Evolutionary conservation across 768 basidiomycete genomes (phyloP), one percentile per base, ranked within the genome.

Genomic region (Russula brevipes): DNA sequence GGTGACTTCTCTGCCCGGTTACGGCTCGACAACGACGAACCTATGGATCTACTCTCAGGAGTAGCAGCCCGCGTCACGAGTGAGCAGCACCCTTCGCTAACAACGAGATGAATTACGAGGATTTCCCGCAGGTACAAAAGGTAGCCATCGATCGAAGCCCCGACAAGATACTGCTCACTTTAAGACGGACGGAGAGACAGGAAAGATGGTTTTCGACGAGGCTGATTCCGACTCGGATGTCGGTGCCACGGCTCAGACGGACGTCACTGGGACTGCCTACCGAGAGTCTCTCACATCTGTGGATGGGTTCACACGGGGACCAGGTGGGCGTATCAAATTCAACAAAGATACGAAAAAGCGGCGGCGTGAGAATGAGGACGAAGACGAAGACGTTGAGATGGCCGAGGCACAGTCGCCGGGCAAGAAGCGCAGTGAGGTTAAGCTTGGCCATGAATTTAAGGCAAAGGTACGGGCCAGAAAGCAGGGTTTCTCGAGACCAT

Each of bases 341-440:
- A 92, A 97, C 79, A 98, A 97, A 73, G 88, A 96, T 70, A 98
- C 94, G 42, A 98, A 95, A 75, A 94, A 96, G 74, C 85, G 94
- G 61, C 77, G 94, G 63, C 82, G 89, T 54, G 86, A 85, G 56
- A 83, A 85, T 61, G 81, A 80, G 63, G 84, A 84, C 17, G 78
- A 77, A 55, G 87, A 71, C 42, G 77, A 74, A n/a, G 73, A 89
- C 64, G 78, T 91, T 56, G 89, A 92, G 65, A 88, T 93, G 83
- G 90, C 78, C 31, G 91, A 93, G 63, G 82, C 73, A 0, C 84
- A 89, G 61, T 78, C 69, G 33, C 14, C 55, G 17, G 77, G 70
- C 46, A 79, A 74, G 81, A 82, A 77, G 69, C 80, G 75, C 79
- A 83, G 77, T 74, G 83, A 78, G 76, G 77, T 73, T 53, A 81